Conservation (phyloP, 2,329 filamentous ascomycete genomes). For the Trichoderma polysporum region DNA sequence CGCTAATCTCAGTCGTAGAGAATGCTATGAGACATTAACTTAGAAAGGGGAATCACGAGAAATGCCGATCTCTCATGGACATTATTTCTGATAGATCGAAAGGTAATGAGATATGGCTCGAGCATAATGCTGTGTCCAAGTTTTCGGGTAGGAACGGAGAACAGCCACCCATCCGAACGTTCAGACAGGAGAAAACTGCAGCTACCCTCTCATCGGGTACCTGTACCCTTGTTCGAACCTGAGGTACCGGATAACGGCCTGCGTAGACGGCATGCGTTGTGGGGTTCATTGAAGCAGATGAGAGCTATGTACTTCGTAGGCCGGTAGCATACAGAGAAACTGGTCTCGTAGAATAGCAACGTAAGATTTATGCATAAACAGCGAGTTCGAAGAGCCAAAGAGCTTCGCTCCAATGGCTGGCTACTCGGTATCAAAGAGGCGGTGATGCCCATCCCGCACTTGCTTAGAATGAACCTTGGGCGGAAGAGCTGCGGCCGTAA, state of each 20-base stretch:
- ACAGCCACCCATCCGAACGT: neutral
- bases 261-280: constrained; percentile 45
- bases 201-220: neutral
- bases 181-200: neutral
- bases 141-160: neutral
- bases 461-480: no score
- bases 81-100: neutral
- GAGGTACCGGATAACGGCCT: constrained; percentile 23
- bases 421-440: neutral
- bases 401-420: neutral
- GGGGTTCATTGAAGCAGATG: constrained; percentile 33
- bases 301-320: no score
- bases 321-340: neutral
- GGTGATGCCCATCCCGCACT: neutral
- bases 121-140: neutral
- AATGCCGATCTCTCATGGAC: neutral
- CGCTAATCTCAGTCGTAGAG: neutral
- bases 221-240: neutral
- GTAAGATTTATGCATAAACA: neutral
- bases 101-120: neutral
- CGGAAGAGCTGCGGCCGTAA: neutral
- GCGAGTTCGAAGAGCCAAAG: neutral
- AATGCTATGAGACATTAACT: no score
- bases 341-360: neutral
- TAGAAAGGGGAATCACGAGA: neutral